Evolutionary conservation across 140 eudicot species (phyloP).

Genomic region (Stevia rebaudiana): DNA sequence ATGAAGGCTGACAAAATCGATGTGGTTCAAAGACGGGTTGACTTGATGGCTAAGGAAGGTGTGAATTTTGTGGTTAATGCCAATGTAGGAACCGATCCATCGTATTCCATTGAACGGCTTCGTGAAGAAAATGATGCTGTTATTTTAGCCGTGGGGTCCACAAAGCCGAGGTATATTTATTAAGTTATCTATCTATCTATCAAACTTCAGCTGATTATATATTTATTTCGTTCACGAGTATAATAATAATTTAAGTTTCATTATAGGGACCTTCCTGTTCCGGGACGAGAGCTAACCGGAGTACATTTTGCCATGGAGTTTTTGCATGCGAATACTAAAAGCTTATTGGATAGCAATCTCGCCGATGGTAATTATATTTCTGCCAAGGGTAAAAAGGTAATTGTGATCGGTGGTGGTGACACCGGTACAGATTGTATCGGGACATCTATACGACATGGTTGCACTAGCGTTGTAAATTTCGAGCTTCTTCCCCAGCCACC

Average conservation of each 20-base stretch:
- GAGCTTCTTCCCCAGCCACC: conserved; percentile 99
- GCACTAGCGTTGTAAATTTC: conserved; percentile 67
- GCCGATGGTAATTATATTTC: conserved; percentile 87
- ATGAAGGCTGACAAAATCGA: conserved; percentile 92
- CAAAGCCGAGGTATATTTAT: conserved; percentile 69
- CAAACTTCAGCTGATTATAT: neutral
- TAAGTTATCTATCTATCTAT: neutral
- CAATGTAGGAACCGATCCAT: conserved; percentile 70
- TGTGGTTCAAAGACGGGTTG: conserved; percentile 84
- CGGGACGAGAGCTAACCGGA: conserved; percentile 90
- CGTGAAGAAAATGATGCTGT: conserved; percentile 79
- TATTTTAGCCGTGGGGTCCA: conserved; percentile 83
- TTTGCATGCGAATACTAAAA: conserved; percentile 95
- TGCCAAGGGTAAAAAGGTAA: conserved; percentile 93
- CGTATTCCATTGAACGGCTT: conserved; percentile 62
- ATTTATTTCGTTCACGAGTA: no score
- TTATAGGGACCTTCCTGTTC: conserved; percentile 96
- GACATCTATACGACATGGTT: conserved; percentile 90
- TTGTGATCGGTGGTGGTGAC: conserved; percentile 99
- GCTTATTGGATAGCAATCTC: conserved; percentile 87
- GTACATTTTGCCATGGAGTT: conserved; percentile 98
- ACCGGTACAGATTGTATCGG: conserved; percentile 99
- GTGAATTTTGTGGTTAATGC: conserved; percentile 84
- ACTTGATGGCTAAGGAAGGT: conserved; percentile 86
- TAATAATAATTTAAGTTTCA: neutral